These are phyloP conservation scores for Candida frijolesensis DNA, from an alignment of 1,139 yeast species.

Conservation along the genomic window DNA sequence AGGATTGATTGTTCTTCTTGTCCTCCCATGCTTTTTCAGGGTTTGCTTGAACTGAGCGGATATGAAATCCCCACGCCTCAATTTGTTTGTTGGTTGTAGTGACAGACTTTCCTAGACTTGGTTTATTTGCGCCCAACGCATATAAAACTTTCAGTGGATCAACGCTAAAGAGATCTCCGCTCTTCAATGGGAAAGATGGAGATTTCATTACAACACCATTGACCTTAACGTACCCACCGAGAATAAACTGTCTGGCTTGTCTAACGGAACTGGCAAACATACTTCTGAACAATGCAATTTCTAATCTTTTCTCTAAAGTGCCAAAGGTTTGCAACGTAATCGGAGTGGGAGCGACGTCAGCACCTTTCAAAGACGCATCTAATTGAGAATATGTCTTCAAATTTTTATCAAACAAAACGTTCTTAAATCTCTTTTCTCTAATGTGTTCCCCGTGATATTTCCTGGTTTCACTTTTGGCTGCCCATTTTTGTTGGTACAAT, in stretches of 20 bases:
- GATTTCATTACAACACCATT: conserved; percentile 79
- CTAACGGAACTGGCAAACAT: conserved; percentile 92
- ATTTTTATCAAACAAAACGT: conserved; percentile 63
- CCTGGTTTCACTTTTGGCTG: conserved; percentile 88
- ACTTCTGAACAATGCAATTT: conserved; percentile 85
- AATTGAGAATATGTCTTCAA: conserved; percentile 84
- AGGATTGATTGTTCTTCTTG: conserved; percentile 49
- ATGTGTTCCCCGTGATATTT: conserved; percentile 95
- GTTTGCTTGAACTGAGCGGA: conserved; percentile 55
- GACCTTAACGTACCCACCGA: conserved; percentile 81
- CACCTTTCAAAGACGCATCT: conserved; percentile 72
- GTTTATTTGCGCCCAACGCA: conserved; percentile 86
- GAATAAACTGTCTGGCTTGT: conserved; percentile 89
- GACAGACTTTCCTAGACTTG: conserved; percentile 67
- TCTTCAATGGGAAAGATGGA: conserved; percentile 74
- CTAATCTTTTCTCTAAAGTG: conserved; percentile 83
- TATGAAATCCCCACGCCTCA: conserved; percentile 72
- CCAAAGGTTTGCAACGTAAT: conserved; percentile 88
- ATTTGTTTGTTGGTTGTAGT: conserved; percentile 73
- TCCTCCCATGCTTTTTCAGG: conserved; percentile 63
- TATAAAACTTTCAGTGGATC: conserved; percentile 82
- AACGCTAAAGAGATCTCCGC: conserved; percentile 88
- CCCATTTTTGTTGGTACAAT: conserved; percentile 88
- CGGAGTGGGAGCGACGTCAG: conserved; percentile 64
- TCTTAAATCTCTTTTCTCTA: conserved; percentile 80